phyloP scores from a whole-genome alignment of 257 asterid species.

The Lantana camara region DNA sequence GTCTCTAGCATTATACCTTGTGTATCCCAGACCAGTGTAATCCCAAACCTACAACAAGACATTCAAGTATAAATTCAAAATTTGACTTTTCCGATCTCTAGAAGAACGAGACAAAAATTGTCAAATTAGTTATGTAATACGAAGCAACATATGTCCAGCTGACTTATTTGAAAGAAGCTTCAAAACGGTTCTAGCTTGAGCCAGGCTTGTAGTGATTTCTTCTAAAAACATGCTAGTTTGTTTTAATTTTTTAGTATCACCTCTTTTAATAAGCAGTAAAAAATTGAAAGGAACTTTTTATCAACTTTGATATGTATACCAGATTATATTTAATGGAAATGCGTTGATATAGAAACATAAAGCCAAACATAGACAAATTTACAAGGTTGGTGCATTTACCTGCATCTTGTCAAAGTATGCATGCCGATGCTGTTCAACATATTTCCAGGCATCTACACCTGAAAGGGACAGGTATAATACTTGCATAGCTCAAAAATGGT shows the following conservation, averaged over 20 bases:
- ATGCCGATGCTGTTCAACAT: conserved; percentile 82
- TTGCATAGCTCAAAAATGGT: conserved; percentile 18
- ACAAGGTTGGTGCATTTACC: conserved; percentile 46
- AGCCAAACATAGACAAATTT: conserved; percentile 2
- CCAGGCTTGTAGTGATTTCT: no score
- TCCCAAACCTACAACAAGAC: conserved; percentile 83
- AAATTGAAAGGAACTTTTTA: not conserved
- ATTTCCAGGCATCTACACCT: conserved; percentile 93
- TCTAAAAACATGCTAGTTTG: no score
- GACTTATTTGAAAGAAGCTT: not conserved
- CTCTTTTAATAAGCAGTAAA: not conserved
- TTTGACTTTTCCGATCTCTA: conserved; percentile 7
- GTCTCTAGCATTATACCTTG: conserved; percentile 85
- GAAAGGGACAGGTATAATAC: conserved; percentile 38
- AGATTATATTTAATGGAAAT: no score
- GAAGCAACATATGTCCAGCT: no score
- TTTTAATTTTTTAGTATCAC: not conserved
- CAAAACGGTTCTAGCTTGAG: no score
- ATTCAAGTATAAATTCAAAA: not conserved
- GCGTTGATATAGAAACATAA: no score
- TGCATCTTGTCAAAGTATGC: conserved; percentile 98
- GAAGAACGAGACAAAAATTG: conserved; percentile 3
- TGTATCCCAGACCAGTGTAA: conserved; percentile 91
- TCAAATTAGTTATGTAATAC: not conserved
- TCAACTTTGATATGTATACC: no score